phyloP scores from a whole-genome alignment of 768 basidiomycete genomes.

The Tulasnella sp. region DNA sequence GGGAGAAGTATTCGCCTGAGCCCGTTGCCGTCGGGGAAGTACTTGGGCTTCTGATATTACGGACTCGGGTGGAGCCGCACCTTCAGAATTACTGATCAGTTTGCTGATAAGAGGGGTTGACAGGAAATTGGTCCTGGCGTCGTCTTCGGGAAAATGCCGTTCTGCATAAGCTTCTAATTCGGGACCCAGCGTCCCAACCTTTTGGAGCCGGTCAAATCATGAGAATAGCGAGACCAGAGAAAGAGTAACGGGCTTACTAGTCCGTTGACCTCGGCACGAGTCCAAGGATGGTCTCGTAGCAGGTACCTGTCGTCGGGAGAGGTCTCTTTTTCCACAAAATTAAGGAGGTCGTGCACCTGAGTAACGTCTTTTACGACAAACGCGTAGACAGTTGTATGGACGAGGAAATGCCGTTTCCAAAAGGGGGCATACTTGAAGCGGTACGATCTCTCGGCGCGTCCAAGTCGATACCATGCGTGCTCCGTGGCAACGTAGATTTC shows the following conservation, averaged over 20 bases:
- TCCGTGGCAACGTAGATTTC: background rate
- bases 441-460: background rate
- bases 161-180: background rate
- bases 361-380: background rate
- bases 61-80: background rate
- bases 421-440: background rate
- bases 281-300: background rate
- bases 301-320: background rate
- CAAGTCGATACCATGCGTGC: constrained; percentile 7
- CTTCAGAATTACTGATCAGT: background rate
- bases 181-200: background rate
- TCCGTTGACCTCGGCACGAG: background rate
- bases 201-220: background rate
- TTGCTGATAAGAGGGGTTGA: background rate
- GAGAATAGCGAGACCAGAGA: background rate
- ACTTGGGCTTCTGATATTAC: background rate
- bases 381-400: background rate
- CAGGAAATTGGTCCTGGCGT: background rate
- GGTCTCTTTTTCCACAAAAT: background rate
- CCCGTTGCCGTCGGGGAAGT: background rate
- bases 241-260: background rate
- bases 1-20: background rate
- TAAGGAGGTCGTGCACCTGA: background rate
- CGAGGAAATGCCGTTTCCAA: background rate
- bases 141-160: background rate